These are phyloP conservation scores for Tetrahymena thermophila DNA, from an alignment of 73 alveolate species.

Conservation along the genomic window DNA sequence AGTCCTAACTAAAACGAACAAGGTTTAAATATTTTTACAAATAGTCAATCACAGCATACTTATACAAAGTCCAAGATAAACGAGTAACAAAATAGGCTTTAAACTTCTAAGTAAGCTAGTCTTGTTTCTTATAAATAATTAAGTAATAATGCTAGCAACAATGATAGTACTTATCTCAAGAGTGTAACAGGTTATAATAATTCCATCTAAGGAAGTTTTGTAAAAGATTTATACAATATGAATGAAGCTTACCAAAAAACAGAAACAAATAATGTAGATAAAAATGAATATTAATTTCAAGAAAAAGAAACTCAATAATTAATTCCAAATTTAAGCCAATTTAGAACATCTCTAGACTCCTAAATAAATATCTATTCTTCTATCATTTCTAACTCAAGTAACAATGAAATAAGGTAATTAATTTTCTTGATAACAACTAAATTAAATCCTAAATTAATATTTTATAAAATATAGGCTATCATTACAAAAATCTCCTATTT, in stretches of 20 bases:
- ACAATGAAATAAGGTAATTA: not conserved
- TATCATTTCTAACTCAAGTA: not conserved
- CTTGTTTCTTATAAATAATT: not conserved
- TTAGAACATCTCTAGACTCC: not conserved
- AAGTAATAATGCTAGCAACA: not conserved
- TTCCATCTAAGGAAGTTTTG: not conserved
- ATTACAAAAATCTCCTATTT: not conserved
- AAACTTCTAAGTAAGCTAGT: not conserved
- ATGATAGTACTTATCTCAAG: not conserved
- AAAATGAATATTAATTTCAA: not conserved
- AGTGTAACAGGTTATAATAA: not conserved
- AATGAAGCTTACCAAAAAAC: not conserved
- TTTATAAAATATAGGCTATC: not conserved
- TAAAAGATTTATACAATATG: not conserved
- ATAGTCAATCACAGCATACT: not conserved
- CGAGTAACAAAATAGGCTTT: not conserved
- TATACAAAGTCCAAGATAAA: not conserved
- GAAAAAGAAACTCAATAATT: not conserved
- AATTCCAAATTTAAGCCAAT: not conserved
- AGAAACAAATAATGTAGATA: not conserved
- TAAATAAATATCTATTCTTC: not conserved
- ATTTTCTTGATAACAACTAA: not conserved
- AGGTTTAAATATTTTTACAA: not conserved
- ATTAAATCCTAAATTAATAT: not conserved
- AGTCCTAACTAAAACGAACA: not conserved